Percentiles rank a stretch among this genome's conserved stretches.
phyloP scores from a whole-genome alignment of 768 basidiomycete genomes.

The Suillus discolor region DNA sequence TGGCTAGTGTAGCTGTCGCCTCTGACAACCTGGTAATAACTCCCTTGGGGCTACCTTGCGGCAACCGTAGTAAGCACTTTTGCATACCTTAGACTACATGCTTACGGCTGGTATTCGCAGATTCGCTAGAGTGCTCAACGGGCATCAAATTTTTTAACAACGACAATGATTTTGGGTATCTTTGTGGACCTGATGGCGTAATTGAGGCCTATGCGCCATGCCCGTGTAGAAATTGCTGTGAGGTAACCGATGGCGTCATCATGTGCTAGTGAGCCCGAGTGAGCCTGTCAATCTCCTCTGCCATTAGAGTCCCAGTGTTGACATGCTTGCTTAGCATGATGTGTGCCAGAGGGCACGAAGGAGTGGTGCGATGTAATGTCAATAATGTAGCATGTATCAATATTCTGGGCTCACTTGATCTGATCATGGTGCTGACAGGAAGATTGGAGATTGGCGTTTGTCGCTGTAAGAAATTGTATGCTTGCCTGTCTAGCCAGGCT shows the following conservation, averaged over 20 bases:
- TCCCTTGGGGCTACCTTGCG: background rate
- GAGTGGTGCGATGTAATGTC: background rate
- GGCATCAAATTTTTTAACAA: background rate
- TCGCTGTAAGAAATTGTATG: too few species aligned
- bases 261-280: background rate
- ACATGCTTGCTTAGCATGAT: background rate
- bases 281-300: background rate
- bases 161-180: background rate
- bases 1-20: background rate
- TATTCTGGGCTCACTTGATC: background rate
- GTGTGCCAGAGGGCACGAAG: background rate
- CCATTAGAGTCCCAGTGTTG: background rate
- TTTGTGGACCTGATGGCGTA: rapidly evolving
- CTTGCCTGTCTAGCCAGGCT: too few species aligned
- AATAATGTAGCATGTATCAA: background rate
- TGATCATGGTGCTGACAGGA: background rate
- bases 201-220: rapidly evolving
- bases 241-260: too few species aligned
- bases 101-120: background rate
- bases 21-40: background rate
- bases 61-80: background rate
- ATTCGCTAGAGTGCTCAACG: background rate
- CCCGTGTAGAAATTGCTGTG: background rate
- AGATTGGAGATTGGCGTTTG: background rate
- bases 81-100: background rate